Conservation (phyloP, 2,329 filamentous ascomycete species). For the Pseudocercospora cruenta region DNA sequence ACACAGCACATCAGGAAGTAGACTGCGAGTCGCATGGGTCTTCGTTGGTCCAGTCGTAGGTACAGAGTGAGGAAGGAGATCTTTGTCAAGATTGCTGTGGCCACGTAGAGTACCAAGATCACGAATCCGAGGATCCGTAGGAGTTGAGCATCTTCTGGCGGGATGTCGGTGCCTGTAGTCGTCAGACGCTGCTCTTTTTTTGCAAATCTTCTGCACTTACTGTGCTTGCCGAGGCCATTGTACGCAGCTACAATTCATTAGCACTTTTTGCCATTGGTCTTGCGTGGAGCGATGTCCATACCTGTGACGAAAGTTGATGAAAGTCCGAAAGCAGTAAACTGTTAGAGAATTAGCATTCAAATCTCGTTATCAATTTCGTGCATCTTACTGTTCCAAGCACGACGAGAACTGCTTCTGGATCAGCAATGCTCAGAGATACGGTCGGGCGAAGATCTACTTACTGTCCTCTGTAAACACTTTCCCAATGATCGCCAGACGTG, state of each 20-base stretch:
- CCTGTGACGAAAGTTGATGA: slow-evolving; percentile 15
- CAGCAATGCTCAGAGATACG: slow-evolving; percentile 4
- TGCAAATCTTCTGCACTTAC: slow-evolving; percentile 2
- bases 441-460: neutral
- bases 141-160: neutral
- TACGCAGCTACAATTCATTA: slow-evolving; percentile 12
- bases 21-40: slow-evolving; percentile 20
- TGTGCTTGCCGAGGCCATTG: slow-evolving; percentile 21
- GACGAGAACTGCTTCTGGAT: slow-evolving; percentile 15
- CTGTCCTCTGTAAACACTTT: slow-evolving; percentile 26
- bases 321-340: slow-evolving; percentile 17
- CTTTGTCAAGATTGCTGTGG: slow-evolving; percentile 19
- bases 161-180: neutral
- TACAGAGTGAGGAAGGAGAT: slow-evolving; percentile 22
- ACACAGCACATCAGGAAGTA: slow-evolving; percentile 17
- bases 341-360: neutral
- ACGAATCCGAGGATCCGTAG: slow-evolving; percentile 20
- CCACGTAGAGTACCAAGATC: slow-evolving; percentile 14
- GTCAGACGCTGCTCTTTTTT: neutral
- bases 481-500: slow-evolving; percentile 16
- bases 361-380: neutral
- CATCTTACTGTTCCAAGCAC: slow-evolving; percentile 15
- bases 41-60: slow-evolving; percentile 21
- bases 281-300: neutral
- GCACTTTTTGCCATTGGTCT: neutral